These are phyloP conservation scores for Globisporangium lucens DNA, from an alignment of 352 stramenopile genomes.

Conservation along the genomic window DNA sequence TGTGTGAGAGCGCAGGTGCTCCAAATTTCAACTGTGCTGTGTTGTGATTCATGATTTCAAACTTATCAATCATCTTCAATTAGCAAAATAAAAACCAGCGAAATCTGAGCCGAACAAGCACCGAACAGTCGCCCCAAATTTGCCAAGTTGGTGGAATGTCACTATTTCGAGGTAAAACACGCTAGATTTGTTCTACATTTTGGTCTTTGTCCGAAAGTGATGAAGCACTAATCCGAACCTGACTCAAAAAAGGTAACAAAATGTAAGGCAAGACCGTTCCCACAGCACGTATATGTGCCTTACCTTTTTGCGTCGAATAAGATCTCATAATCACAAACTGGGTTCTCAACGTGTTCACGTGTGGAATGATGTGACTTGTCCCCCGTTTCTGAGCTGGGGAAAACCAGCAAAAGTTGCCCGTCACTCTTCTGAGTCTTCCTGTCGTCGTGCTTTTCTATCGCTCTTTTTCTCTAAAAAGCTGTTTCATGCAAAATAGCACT, in stretches of 20 bases:
- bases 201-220: no score
- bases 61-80: background rate
- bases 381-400: background rate
- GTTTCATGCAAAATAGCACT: background rate
- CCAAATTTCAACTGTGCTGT: background rate
- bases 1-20: background rate
- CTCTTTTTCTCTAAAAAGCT: background rate
- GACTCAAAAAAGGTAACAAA: background rate
- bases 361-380: background rate
- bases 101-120: background rate
- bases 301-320: background rate
- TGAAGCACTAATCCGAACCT: background rate
- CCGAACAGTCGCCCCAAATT: background rate
- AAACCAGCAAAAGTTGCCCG: background rate
- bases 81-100: background rate
- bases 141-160: background rate
- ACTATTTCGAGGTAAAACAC: background rate
- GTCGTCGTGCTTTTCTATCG: background rate
- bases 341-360: background rate
- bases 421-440: background rate
- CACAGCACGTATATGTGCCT: background rate
- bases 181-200: no score
- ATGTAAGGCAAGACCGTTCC: background rate
- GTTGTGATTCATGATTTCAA: background rate
- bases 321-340: background rate